Evolutionary conservation across 139 green algal species (phyloP).

Genomic region (Micractinium conductrix): DNA sequence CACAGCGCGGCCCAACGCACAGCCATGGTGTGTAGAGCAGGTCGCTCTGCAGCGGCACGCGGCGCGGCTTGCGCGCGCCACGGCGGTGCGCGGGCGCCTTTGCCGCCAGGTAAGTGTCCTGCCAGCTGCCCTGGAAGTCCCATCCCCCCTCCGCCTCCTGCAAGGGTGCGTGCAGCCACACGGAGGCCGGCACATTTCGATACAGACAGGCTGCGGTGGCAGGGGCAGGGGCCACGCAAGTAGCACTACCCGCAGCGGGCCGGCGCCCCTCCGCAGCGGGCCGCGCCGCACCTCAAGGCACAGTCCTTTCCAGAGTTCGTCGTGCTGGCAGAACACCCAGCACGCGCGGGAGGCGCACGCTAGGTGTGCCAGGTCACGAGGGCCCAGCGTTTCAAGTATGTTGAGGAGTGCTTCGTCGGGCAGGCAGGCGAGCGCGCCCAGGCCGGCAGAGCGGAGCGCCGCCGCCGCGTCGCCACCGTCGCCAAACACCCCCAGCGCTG

Average conservation of each 20-base stretch:
- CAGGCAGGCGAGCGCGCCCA: conserved; percentile 79
- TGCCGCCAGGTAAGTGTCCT: conserved; percentile 59
- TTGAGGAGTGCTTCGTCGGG: conserved; percentile 81
- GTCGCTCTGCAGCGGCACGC: conserved; percentile 72
- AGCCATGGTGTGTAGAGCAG: conserved; percentile 91
- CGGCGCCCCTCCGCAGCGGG: too few species aligned
- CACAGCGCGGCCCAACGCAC: conserved; percentile 52
- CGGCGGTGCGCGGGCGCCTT: neutral
- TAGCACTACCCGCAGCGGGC: too few species aligned
- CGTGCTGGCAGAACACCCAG: conserved; percentile 83
- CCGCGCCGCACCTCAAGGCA: conserved; percentile 83
- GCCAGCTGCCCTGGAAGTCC: conserved; percentile 61
- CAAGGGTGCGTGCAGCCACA: too few species aligned
- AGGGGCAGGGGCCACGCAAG: too few species aligned
- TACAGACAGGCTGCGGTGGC: too few species aligned
- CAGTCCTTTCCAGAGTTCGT: conserved; percentile 91
- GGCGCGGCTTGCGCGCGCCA: neutral
- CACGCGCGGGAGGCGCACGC: conserved; percentile 60
- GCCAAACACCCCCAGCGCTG: conserved; percentile 23
- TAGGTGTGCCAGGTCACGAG: conserved; percentile 57
- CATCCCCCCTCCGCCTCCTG: conserved; percentile 46
- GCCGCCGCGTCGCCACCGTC: neutral
- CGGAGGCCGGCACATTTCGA: too few species aligned
- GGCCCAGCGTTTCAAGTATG: conserved; percentile 62
- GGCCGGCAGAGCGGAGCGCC: conserved; percentile 47